Conservation (phyloP, 441 rosid species). For the Dalechampia spathulata region DNA sequence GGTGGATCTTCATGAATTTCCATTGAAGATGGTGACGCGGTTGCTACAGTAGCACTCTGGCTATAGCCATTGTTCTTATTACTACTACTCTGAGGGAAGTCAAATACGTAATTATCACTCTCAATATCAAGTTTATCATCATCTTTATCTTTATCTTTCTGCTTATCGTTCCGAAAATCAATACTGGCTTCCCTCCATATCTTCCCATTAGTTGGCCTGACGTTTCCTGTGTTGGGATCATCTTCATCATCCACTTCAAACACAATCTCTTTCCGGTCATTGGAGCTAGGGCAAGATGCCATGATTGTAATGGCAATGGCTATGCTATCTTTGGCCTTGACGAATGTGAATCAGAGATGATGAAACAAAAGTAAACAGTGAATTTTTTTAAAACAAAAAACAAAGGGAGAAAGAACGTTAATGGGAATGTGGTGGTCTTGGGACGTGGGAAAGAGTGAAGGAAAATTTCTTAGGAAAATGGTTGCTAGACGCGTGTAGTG, state of each 20-base stretch:
- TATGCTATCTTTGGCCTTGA: too few species aligned
- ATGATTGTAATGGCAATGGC: conserved; percentile 22
- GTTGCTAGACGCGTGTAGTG: conserved; percentile 6
- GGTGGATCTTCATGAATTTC: conserved; percentile 63
- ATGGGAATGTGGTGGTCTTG: neutral
- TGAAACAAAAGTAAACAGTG: too few species aligned
- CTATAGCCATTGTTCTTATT: too few species aligned
- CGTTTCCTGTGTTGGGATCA: too few species aligned
- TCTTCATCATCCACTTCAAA: conserved; percentile 30
- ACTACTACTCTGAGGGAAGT: conserved; percentile 5
- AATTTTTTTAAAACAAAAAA: too few species aligned
- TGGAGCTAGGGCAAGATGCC: too few species aligned
- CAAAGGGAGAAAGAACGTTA: neutral
- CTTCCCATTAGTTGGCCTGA: conserved; percentile 2
- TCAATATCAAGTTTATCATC: neutral
- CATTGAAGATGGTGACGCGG: conserved; percentile 3
- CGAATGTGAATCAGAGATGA: too few species aligned
- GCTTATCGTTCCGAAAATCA: conserved; percentile 27
- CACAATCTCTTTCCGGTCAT: conserved; percentile 31
- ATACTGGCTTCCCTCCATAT: conserved; percentile 55
- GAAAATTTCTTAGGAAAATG: neutral
- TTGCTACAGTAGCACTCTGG: neutral
- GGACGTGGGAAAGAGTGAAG: neutral
- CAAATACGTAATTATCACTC: conserved; percentile 9
- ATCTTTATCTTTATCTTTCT: neutral